phyloP scores from a whole-genome alignment of 768 basidiomycete species.

The Neoboletus brunneissimus region DNA sequence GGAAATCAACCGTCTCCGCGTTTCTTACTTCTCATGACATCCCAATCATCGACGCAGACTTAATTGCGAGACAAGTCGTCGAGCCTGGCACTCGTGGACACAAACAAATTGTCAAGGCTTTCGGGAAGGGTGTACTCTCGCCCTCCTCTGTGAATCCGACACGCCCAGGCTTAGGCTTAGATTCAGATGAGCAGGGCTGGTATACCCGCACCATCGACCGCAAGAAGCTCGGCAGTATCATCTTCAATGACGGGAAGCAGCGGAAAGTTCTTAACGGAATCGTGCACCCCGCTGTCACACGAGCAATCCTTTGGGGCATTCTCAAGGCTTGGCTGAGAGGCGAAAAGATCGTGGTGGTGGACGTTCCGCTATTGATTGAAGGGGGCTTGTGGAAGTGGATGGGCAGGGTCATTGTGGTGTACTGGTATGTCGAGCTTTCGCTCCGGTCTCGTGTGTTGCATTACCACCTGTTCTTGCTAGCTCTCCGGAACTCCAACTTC shows the following conservation, averaged over 20 bases:
- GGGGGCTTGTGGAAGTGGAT: conserved; percentile 82
- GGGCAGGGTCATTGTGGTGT: conserved; percentile 83
- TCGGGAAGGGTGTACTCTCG: conserved; percentile 67
- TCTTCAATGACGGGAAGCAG: conserved; percentile 77
- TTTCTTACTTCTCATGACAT: conserved; percentile 64
- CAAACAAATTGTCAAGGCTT: conserved; percentile 59
- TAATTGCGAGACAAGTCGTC: conserved; percentile 83
- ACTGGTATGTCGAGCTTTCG: conserved; percentile 59
- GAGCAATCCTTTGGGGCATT: conserved; percentile 69
- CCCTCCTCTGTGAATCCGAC: conserved; percentile 15
- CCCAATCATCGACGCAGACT: conserved; percentile 91
- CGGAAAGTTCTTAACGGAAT: conserved; percentile 77
- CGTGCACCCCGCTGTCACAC: conserved; percentile 87
- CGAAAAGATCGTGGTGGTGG: conserved; percentile 75
- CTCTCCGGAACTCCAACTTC: conserved; percentile 78
- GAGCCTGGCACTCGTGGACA: conserved; percentile 78
- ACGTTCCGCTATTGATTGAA: conserved; percentile 92
- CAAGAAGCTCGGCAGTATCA: conserved; percentile 74
- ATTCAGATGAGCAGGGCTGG: conserved; percentile 7
- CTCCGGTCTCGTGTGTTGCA: neutral
- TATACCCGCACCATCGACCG: conserved; percentile 74
- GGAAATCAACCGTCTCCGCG: conserved; percentile 89
- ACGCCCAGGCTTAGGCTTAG: neutral
- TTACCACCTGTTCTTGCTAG: conserved; percentile 37
- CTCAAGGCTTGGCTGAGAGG: conserved; percentile 74